A percentile compares a stretch with the other conserved stretches of the same genome.
Evolutionary conservation across 768 basidiomycete genomes (phyloP).

Genomic region (Mycena rebaudengoi): DNA sequence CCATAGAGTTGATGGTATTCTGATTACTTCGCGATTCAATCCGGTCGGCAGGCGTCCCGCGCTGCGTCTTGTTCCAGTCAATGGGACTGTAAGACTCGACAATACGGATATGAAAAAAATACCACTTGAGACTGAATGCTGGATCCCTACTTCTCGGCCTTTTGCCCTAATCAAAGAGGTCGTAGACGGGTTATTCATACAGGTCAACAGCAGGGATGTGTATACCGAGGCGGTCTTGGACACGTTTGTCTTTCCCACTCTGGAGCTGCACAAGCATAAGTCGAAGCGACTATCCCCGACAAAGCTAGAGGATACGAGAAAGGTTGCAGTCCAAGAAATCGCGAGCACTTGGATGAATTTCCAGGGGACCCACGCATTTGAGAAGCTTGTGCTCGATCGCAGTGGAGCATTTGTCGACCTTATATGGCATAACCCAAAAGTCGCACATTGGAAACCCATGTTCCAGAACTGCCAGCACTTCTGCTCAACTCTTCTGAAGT

Average conservation of each 20-base stretch:
- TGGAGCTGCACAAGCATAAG: background rate
- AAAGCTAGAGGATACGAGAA: constrained; percentile 5
- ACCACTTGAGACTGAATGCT: background rate
- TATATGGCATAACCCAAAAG: constrained; percentile 3
- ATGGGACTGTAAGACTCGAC: background rate
- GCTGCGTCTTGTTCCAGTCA: background rate
- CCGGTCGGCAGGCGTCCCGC: background rate
- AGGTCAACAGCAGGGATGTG: constrained; percentile 6
- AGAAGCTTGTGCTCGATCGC: constrained; percentile 14
- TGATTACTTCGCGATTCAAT: background rate
- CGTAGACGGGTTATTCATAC: constrained; percentile 11
- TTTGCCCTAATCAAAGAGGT: constrained; percentile 11
- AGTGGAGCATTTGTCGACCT: constrained; percentile 7
- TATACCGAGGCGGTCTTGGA: constrained; percentile 6
- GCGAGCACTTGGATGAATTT: constrained; percentile 6
- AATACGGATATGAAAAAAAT: background rate
- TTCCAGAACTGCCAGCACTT: constrained; percentile 18
- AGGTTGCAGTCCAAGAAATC: background rate
- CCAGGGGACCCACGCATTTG: constrained; percentile 10
- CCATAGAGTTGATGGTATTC: background rate
- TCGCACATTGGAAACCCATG: constrained; percentile 7
- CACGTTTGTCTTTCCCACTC: background rate
- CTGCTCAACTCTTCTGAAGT: background rate
- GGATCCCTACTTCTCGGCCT: constrained; percentile 9
- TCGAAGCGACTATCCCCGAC: background rate